Base-by-base conservation (phyloP, 257 asterid genomes). In the Solanum sitiens region DNA sequence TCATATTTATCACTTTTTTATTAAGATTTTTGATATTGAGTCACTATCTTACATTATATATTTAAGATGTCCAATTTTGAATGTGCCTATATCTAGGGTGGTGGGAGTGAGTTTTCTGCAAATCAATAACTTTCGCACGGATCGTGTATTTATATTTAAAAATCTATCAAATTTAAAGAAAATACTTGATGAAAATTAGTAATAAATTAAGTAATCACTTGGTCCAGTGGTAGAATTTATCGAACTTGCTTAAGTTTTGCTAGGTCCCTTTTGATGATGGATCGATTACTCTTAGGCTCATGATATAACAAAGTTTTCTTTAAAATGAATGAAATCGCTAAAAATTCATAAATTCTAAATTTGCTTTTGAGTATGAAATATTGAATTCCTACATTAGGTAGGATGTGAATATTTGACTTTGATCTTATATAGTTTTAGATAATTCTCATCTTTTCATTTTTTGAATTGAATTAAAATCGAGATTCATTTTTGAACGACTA, bases 361-460 rank as follows among this genome's bases (percentile, higher is more conserved):
- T 27, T 27, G 0, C 2, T 13, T 45, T 3, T 18, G 1, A 4
- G 7, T 9, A 63, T 0, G 2, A n/a, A n/a, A 23, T 10, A 63
- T 63, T 63, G 32, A 63, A 1, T 23, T 10, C 1, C 33, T 12
- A 65, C 16, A 11, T 65, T 2, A 65, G 72, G 33, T n/a, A 11
- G 72, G 72, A 65, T 65, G 39, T 30, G 2, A 30, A 6, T 68
- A 68, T 68, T 27, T 68, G 5, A 0, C 1, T 32, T 27, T 56
- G 45, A 40, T 8, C 21, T 27, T 68, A 68, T 3, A 27, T 68
- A 68, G 1, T 30, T 14, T 30, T 30, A 30, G 5, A 68, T 67
- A 67, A 27, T 13, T 3, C 20, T 25, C 5, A 67, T 27, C 2
- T 27, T 27, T 27, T 13, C 0, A 67, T 2, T 67, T 11, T 27